Conservation (phyloP, 345 rosid species). For the Arabis hirsuta region DNA sequence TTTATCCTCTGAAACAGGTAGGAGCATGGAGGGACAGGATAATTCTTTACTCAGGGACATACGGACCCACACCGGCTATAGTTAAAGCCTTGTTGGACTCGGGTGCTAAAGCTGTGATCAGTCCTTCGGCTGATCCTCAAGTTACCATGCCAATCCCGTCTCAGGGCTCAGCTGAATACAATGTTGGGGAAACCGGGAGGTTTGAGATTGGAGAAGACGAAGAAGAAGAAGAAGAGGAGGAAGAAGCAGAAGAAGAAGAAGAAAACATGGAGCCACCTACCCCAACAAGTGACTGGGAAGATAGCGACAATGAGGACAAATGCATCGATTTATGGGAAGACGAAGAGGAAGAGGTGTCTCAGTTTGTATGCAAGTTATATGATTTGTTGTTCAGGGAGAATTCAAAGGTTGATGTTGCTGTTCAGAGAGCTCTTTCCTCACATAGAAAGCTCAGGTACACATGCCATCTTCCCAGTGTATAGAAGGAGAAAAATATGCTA, state of each 20-base stretch:
- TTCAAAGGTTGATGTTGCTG: slow-evolving; percentile 66
- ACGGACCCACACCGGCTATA: slow-evolving; percentile 68
- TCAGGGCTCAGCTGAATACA: slow-evolving; percentile 58
- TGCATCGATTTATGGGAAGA: slow-evolving; percentile 67
- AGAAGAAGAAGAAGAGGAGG: slow-evolving; percentile 52
- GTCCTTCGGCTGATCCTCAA: slow-evolving; percentile 73
- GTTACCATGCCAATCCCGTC: slow-evolving; percentile 53
- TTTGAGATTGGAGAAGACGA: slow-evolving; percentile 98
- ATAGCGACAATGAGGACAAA: slow-evolving; percentile 60
- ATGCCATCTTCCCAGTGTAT: slow-evolving; percentile 76
- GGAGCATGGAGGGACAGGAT: slow-evolving; percentile 99
- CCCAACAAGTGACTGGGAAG: slow-evolving; percentile 95
- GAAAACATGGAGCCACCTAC: slow-evolving; percentile 65
- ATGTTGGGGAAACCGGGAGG: slow-evolving; percentile 59
- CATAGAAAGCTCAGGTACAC: slow-evolving; percentile 70
- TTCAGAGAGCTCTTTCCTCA: slow-evolving; percentile 70
- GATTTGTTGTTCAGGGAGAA: slow-evolving; percentile 75
- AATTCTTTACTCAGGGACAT: slow-evolving; percentile 81
- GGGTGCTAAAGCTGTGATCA: slow-evolving; percentile 87
- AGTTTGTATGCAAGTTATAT: slow-evolving; percentile 70
- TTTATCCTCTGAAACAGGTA: slow-evolving; percentile 49
- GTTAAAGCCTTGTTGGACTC: slow-evolving; percentile 59
- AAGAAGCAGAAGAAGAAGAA: slow-evolving; percentile 50
- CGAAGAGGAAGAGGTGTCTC: slow-evolving; percentile 73
- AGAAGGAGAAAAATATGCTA: slow-evolving; percentile 1